phyloP scores from a whole-genome alignment of 2,329 filamentous ascomycete genomes.

The Alternaria sp. region DNA sequence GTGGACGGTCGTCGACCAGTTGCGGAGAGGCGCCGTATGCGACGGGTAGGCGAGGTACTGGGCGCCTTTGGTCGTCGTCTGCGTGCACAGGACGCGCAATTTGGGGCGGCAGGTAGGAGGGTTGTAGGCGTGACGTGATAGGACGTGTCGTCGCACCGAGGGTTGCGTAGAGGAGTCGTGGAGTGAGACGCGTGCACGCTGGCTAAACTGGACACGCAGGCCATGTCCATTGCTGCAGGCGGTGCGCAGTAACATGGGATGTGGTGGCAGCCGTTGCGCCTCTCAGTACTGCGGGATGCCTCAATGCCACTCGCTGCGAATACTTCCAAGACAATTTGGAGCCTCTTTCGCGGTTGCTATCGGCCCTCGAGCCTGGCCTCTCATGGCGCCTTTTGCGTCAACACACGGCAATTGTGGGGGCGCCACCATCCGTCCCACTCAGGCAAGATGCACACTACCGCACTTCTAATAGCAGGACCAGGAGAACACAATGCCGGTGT shows the following conservation, averaged over 20 bases:
- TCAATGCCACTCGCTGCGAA: slow-evolving; percentile 16
- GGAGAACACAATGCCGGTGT: not conserved
- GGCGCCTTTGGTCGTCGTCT: slow-evolving; percentile 31
- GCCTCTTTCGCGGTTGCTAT: slow-evolving; percentile 31
- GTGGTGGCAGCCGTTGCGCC: slow-evolving; percentile 26
- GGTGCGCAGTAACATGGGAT: slow-evolving; percentile 40
- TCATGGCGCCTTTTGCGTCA: slow-evolving; percentile 22
- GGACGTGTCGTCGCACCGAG: slow-evolving; percentile 25
- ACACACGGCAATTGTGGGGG: slow-evolving; percentile 12
- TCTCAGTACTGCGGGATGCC: slow-evolving; percentile 20
- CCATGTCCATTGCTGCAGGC: slow-evolving; percentile 42
- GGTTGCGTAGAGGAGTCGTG: slow-evolving; percentile 18
- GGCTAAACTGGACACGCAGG: slow-evolving; percentile 37
- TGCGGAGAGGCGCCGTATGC: slow-evolving; percentile 20
- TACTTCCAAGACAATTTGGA: slow-evolving; percentile 20
- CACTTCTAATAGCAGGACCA: not conserved
- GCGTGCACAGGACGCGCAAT: slow-evolving; percentile 42
- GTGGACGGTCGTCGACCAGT: slow-evolving; percentile 43
- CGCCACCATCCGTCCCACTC: not conserved
- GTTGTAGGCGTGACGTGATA: slow-evolving; percentile 10
- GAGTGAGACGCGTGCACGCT: slow-evolving; percentile 32
- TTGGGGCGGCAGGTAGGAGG: slow-evolving; percentile 20
- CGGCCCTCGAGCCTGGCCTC: slow-evolving; percentile 26
- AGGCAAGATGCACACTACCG: not conserved
- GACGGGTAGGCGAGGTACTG: slow-evolving; percentile 13